These are phyloP conservation scores for Tolypocladium inflatum DNA, from an alignment of 2,329 filamentous ascomycete species.

Conservation along the genomic window DNA sequence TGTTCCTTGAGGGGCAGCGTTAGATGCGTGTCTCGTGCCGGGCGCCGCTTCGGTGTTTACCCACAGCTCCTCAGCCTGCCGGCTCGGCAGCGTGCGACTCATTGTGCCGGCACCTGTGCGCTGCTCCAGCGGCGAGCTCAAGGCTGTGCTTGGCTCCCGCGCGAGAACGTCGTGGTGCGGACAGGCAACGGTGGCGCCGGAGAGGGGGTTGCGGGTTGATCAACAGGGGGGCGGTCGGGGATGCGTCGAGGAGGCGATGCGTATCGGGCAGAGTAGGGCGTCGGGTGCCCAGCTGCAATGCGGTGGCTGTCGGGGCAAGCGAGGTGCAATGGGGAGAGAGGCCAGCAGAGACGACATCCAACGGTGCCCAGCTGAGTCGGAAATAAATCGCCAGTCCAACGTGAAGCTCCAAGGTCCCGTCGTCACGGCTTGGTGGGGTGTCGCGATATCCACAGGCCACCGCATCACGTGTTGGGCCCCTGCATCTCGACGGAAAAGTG, in stretches of 20 bases:
- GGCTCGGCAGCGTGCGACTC: constrained; percentile 65
- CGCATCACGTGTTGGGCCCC: not conserved
- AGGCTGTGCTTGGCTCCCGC: not conserved
- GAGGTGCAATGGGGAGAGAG: not conserved
- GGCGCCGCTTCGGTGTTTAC: constrained; percentile 21
- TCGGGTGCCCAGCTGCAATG: not conserved
- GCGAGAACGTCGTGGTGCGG: not conserved
- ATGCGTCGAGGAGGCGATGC: not conserved
- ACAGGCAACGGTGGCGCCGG: not conserved
- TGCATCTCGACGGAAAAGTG: not conserved
- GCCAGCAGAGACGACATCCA: not conserved
- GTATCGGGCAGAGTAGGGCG: not conserved
- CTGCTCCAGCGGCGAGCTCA: constrained; percentile 1
- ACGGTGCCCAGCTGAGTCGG: not conserved
- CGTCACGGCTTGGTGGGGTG: not conserved
- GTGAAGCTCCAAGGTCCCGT: not conserved
- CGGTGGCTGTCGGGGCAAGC: not conserved
- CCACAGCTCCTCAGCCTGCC: constrained; percentile 85
- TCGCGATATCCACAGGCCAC: not conserved
- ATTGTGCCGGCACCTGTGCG: constrained; percentile 31
- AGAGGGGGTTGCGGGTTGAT: not conserved
- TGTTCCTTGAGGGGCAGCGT: constrained; percentile 52
- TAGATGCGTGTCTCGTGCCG: constrained; percentile 1
- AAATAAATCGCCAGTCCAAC: not conserved
- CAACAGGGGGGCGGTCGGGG: not conserved